Percentiles rank a stretch among this genome's conserved stretches.
phyloP scores from a whole-genome alignment of 352 stramenopile species.

The Globisporangium polare region DNA sequence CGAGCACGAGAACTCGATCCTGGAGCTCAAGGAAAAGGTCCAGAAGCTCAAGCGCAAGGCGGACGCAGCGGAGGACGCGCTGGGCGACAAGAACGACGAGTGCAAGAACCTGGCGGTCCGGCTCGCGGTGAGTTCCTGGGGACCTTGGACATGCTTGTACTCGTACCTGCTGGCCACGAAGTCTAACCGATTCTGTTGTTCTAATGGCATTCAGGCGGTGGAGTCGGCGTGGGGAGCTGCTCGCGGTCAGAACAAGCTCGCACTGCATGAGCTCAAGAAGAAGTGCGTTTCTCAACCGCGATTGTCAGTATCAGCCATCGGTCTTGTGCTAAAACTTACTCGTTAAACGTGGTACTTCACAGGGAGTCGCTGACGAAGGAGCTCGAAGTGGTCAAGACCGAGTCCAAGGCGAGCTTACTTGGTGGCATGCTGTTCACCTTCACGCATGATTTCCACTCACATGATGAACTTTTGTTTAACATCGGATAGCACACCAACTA shows the following conservation, averaged over 20 bases:
- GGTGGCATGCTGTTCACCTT: neutral
- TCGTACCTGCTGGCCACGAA: neutral
- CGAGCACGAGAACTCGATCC: constrained; percentile 67
- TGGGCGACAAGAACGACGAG: constrained; percentile 57
- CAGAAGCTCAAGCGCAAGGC: constrained; percentile 73
- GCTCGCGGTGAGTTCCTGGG: constrained; percentile 37
- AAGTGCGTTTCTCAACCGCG: constrained; percentile 25
- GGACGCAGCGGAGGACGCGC: constrained; percentile 36
- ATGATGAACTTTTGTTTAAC: neutral
- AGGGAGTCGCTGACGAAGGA: constrained; percentile 66
- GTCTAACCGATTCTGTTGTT: neutral
- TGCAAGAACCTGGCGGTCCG: constrained; percentile 62
- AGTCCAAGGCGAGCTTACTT: constrained; percentile 43
- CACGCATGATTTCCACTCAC: neutral
- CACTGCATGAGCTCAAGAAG: constrained; percentile 78
- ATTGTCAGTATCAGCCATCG: too few species aligned
- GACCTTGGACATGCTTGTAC: neutral
- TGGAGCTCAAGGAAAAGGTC: constrained; percentile 73
- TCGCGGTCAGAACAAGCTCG: constrained; percentile 74
- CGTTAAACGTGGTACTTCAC: neutral
- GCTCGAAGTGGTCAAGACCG: constrained; percentile 57
- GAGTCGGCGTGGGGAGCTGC: constrained; percentile 76
- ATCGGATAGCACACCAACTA: constrained; percentile 72
- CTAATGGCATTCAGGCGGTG: constrained; percentile 35
- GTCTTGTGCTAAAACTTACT: too few species aligned